phyloP scores from a whole-genome alignment of 129 eudicot species.

The Lactuca sativa region DNA sequence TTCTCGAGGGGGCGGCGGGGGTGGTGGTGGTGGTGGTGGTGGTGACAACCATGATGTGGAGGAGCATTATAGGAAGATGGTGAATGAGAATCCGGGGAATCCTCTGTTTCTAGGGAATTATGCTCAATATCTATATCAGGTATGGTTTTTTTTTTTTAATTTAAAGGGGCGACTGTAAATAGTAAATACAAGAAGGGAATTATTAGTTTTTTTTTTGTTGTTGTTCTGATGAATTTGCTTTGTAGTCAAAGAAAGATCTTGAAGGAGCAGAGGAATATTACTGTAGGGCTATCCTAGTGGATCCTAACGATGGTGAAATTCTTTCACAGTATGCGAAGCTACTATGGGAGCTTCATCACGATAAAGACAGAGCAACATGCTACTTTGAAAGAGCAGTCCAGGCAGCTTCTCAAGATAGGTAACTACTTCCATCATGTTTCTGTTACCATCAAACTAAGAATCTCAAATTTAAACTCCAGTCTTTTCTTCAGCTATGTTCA shows the following conservation, averaged over 20 bases:
- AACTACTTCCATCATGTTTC: background rate
- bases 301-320: slow-evolving; percentile 73
- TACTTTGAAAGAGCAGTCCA: slow-evolving; percentile 81
- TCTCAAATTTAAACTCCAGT: background rate
- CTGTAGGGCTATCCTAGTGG: slow-evolving; percentile 73
- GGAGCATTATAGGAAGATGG: slow-evolving; percentile 74
- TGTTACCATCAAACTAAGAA: background rate
- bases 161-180: background rate
- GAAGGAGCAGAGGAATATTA: slow-evolving; percentile 71
- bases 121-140: slow-evolving; percentile 79
- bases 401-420: slow-evolving; percentile 73
- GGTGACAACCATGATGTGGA: slow-evolving; percentile 40
- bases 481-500: slow-evolving; percentile 65
- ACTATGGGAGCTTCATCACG: slow-evolving; percentile 67
- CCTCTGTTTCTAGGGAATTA: slow-evolving; percentile 68
- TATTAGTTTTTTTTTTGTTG: background rate
- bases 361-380: slow-evolving; percentile 47
- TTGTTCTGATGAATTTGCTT: slow-evolving; percentile 13
- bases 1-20: slow-evolving; percentile 28
- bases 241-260: slow-evolving; percentile 56
- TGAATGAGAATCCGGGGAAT: slow-evolving; percentile 68
- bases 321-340: slow-evolving; percentile 73
- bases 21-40: slow-evolving; percentile 34
- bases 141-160: background rate
- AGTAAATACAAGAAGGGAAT: background rate